Evolutionary conservation across 2,329 filamentous ascomycete species (phyloP).

Genomic region (Arthrocladium fulminans): DNA sequence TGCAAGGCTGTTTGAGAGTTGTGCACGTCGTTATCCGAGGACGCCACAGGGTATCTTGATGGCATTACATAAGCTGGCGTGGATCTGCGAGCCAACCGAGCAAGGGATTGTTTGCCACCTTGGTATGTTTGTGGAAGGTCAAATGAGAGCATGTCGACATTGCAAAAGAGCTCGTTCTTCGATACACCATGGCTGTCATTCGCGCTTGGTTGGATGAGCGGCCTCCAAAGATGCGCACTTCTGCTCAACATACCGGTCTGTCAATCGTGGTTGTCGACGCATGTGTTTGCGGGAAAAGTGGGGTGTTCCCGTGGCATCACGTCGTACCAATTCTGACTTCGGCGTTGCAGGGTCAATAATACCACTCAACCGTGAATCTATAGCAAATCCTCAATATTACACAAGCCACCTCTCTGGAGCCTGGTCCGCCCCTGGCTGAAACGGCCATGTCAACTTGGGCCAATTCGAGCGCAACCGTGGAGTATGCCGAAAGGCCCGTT

Average conservation of each 20-base stretch:
- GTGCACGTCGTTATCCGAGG: too few species aligned
- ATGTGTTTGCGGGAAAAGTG: slow-evolving; percentile 32
- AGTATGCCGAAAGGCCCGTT: slow-evolving; percentile 24
- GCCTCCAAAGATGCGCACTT: slow-evolving; percentile 29
- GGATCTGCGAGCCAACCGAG: neutral
- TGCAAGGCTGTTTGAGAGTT: too few species aligned
- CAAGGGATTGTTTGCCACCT: neutral
- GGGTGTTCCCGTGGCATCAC: slow-evolving; percentile 11
- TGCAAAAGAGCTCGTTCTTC: neutral
- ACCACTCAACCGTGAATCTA: slow-evolving; percentile 1
- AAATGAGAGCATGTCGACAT: neutral
- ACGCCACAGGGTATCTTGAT: too few species aligned
- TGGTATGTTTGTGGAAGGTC: neutral
- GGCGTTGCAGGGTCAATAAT: slow-evolving; percentile 5
- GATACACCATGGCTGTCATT: neutral
- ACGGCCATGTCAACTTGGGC: slow-evolving; percentile 30
- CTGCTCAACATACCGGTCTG: slow-evolving; percentile 24
- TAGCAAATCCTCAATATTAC: slow-evolving; percentile 30
- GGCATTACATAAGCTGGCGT: too few species aligned
- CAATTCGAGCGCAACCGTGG: slow-evolving; percentile 30
- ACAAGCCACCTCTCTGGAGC: slow-evolving; percentile 27
- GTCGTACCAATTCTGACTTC: neutral
- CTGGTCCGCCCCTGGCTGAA: slow-evolving; percentile 16
- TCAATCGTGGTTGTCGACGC: slow-evolving; percentile 33
- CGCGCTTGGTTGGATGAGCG: slow-evolving; percentile 20